Evolutionary conservation across 441 rosid species (phyloP), one percentile per base, ranked within the genome.

Genomic region (Adansonia rubrostipa): DNA sequence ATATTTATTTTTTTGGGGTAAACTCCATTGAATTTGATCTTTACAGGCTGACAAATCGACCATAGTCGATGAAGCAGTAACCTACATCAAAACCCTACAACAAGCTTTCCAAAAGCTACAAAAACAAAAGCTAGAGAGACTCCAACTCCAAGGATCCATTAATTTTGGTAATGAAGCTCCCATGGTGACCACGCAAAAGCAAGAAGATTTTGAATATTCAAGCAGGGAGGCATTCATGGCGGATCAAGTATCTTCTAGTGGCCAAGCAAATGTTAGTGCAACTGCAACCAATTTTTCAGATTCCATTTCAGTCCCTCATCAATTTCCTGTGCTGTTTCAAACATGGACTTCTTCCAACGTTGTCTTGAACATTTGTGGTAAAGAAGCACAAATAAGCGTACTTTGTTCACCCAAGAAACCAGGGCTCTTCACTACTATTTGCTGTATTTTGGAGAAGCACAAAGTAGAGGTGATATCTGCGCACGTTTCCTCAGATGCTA

Each of bases 51-150:
- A 93, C 84, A 95, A 95, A 77, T 88, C 97, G 73, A 87, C 92
- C 80, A 84, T 92, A 45, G 96, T 95, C 22, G 93, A 92, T 78
- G 99, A 92, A 78, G 98, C 98, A 56, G 87, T 91, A 50, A 88
- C 61, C 72, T 79, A 86, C 81, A 92, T 92, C 67, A 83, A 83
- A 83, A 81, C 83, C 79, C 88, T 90, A 73, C 84, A 93, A 54
- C 84, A 85, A 22, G 86, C 87, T 22, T 84, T 92, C 71, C 83
- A 87, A 50, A 84, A 82, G 3, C 92, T 92, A 22, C 85, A 90
- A 48, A 85, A 82, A 66, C 86, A 88, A 77, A 92, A 89, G 82
- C 85, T 48, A 70, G 93, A 91, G 74, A 90, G 83, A 81, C 80
- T 86, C 66, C 86, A 88, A 81, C 80, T 86, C 66, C 86, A 88